phyloP scores from a whole-genome alignment of 139 green algal genomes.

The Chlamydomonas sphaeroides region DNA sequence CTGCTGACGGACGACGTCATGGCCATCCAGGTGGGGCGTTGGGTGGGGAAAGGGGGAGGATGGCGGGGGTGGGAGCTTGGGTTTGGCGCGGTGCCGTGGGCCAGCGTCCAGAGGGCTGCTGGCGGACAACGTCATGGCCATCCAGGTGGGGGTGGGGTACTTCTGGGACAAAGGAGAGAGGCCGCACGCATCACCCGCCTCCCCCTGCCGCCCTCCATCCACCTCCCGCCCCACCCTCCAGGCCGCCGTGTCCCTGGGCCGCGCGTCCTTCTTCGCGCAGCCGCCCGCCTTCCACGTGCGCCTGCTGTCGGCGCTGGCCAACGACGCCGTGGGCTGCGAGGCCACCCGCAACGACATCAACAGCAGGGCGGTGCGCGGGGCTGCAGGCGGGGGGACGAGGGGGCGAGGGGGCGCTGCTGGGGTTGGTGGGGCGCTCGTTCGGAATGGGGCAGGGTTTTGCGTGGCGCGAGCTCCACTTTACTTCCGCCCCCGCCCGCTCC shows the following conservation, averaged over 20 bases:
- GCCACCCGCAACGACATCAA: slow-evolving; percentile 48
- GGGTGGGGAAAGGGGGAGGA: neutral
- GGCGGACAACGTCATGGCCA: slow-evolving; percentile 40
- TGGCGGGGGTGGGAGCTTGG: too few species aligned
- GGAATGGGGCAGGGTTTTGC: neutral
- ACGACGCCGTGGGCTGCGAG: slow-evolving; percentile 54
- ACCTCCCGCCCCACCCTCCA: slow-evolving; percentile 8
- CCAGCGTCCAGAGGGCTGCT: too few species aligned
- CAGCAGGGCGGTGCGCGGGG: slow-evolving; percentile 18
- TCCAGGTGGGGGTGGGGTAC: slow-evolving; percentile 25
- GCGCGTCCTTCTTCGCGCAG: slow-evolving; percentile 19
- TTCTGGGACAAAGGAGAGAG: too few species aligned
- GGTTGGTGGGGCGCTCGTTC: neutral
- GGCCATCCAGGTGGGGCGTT: slow-evolving; percentile 13
- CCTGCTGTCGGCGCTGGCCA: slow-evolving; percentile 55
- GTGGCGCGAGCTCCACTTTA: neutral
- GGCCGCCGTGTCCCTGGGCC: slow-evolving; percentile 44
- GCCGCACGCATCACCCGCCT: too few species aligned
- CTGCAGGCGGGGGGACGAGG: neutral
- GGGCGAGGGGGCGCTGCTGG: neutral
- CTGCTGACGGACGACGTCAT: slow-evolving; percentile 48
- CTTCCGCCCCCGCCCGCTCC: neutral
- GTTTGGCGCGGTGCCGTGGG: too few species aligned
- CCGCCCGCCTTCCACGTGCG: slow-evolving; percentile 56
- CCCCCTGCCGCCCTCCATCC: neutral